A percentile compares a stretch with the other conserved stretches of the same genome.
phyloP scores from a whole-genome alignment of 2,329 filamentous ascomycete genomes.

The Ophiostoma triangulosporum region DNA sequence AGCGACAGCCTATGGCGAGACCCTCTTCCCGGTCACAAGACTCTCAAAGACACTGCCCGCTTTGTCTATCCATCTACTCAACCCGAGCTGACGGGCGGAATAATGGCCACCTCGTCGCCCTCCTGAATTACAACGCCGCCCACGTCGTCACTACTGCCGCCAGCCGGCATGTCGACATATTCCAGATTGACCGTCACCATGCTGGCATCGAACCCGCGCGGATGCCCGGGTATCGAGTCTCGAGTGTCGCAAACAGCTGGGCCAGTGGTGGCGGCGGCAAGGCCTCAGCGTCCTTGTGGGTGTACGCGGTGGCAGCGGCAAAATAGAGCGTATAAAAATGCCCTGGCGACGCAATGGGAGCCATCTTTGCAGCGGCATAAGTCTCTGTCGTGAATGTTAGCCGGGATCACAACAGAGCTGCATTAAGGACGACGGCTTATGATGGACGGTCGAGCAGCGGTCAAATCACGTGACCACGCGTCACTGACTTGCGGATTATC shows the following conservation, averaged over 20 bases:
- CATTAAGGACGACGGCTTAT: too few relatives aligned
- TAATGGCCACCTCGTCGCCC: constrained; percentile 76
- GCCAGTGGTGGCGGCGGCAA: constrained; percentile 49
- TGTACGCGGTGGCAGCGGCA: constrained; percentile 59
- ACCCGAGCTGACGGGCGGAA: constrained; percentile 78
- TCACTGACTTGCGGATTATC: too few relatives aligned
- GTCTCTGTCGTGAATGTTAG: not conserved
- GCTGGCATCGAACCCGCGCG: constrained; percentile 53
- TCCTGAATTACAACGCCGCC: constrained; percentile 43
- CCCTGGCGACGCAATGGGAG: constrained; percentile 34
- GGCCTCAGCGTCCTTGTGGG: constrained; percentile 50
- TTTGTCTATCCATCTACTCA: constrained; percentile 33
- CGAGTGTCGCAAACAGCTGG: constrained; percentile 53
- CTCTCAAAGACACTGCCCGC: too few relatives aligned
- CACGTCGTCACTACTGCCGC: constrained; percentile 23
- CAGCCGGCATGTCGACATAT: constrained; percentile 56
- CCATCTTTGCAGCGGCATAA: constrained; percentile 15
- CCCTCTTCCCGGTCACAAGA: too few relatives aligned
- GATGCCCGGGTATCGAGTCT: constrained; percentile 58
- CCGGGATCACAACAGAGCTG: not conserved
- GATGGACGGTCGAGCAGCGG: too few relatives aligned
- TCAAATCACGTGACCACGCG: too few relatives aligned
- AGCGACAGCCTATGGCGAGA: too few relatives aligned
- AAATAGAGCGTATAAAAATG: constrained; percentile 76
- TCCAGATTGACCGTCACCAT: constrained; percentile 69